These are phyloP conservation scores for Paecilomyces fulvus DNA, from an alignment of 2,329 filamentous ascomycete genomes.

Conservation along the genomic window DNA sequence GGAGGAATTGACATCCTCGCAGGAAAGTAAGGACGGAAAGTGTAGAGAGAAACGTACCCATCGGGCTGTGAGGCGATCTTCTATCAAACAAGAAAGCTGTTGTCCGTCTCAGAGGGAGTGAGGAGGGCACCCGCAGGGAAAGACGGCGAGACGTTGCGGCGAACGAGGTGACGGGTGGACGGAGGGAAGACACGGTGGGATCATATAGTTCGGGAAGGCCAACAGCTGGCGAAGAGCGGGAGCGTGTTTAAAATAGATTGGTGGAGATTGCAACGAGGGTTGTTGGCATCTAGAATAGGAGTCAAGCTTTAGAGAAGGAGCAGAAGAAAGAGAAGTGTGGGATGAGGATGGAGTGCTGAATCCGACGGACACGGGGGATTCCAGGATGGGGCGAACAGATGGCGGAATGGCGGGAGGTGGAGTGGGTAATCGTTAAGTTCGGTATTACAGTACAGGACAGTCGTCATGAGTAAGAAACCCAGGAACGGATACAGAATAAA, in stretches of 20 bases:
- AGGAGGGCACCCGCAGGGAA: neutral
- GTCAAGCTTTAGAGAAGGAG: neutral
- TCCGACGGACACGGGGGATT: neutral
- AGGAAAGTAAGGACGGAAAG: neutral
- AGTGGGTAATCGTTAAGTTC: neutral
- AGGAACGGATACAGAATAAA: neutral
- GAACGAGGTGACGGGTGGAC: constrained; percentile 1
- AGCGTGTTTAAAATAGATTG: neutral
- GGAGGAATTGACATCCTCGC: neutral
- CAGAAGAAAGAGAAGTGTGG: neutral
- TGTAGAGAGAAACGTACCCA: constrained; percentile 2
- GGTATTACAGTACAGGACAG: neutral
- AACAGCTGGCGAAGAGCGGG: neutral
- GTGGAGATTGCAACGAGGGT: neutral
- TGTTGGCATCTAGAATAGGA: neutral
- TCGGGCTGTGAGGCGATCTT: neutral
- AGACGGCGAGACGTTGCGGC: constrained; percentile 2
- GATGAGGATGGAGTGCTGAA: neutral
- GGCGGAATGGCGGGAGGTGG: neutral
- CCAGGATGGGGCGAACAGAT: neutral
- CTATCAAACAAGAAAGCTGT: neutral
- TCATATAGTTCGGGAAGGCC: neutral
- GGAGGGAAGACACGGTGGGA: neutral
- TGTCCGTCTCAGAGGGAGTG: neutral
- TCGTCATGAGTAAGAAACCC: too few relatives aligned